Percentiles rank a stretch among this genome's conserved stretches.
Evolutionary conservation across 129 eudicot species (phyloP).

Genomic region (Rutidosis leptorrhynchoides): DNA sequence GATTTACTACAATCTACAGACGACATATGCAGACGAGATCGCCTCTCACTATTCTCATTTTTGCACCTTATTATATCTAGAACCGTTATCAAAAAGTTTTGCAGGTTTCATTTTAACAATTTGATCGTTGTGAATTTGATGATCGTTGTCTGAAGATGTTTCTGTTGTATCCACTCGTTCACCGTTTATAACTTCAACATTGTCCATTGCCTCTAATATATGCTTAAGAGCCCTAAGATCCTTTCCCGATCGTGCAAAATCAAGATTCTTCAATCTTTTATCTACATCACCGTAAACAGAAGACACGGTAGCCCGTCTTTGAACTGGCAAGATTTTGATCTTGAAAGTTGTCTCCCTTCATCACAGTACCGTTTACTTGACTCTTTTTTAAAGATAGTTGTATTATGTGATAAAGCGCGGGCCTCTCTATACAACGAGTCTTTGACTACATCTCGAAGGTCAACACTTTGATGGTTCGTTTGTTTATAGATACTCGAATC

Average conservation of each 20-base stretch:
- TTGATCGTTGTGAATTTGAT: conserved; percentile 43
- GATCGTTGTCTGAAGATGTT: conserved; percentile 32
- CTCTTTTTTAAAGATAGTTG: conserved; percentile 36
- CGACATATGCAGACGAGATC: conserved; percentile 51
- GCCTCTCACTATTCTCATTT: conserved; percentile 43
- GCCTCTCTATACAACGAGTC: conserved; percentile 78
- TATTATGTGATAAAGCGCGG: conserved; percentile 53
- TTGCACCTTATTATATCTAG: conserved; percentile 30
- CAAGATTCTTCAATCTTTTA: conserved; percentile 76
- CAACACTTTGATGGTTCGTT: conserved; percentile 45
- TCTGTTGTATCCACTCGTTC: conserved; percentile 22
- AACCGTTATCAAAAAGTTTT: conserved; percentile 48
- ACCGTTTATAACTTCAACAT: conserved; percentile 37
- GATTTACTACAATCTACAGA: conserved; percentile 54
- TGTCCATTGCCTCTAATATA: conserved; percentile 86
- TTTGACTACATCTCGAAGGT: conserved; percentile 75
- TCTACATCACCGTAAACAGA: conserved; percentile 60
- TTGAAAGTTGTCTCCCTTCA: conserved; percentile 53
- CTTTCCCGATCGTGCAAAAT: conserved; percentile 80
- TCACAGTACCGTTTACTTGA: conserved; percentile 46
- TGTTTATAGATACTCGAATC: conserved; percentile 45
- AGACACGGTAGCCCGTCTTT: conserved; percentile 45
- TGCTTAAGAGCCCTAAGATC: conserved; percentile 96
- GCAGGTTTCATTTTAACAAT: conserved; percentile 92
- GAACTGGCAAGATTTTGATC: conserved; percentile 51